These are phyloP conservation scores for Pythium monospermum DNA, from an alignment of 352 stramenopile genomes.

Conservation along the genomic window DNA sequence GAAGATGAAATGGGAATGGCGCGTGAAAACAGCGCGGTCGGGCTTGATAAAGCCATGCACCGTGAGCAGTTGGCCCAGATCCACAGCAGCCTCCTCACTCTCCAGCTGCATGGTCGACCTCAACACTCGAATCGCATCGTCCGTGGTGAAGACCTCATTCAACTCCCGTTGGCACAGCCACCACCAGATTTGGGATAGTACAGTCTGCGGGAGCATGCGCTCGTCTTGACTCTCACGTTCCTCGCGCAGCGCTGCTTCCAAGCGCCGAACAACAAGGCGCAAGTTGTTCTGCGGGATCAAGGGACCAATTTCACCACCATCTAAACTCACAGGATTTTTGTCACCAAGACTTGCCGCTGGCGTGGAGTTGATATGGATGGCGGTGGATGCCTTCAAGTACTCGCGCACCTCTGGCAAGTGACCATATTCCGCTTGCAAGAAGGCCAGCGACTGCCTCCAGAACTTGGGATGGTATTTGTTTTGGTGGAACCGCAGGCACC, in stretches of 20 bases:
- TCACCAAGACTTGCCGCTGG: too few relatives aligned
- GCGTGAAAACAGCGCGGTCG: conserved; percentile 7
- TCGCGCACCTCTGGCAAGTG: conserved; percentile 26
- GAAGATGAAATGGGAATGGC: conserved; percentile 14
- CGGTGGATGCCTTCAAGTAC: conserved; percentile 18
- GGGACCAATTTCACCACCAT: too few relatives aligned
- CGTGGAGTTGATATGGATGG: too few relatives aligned
- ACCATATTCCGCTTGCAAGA: conserved; percentile 23
- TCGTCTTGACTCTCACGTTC: too few relatives aligned
- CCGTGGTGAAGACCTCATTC: conserved; percentile 12
- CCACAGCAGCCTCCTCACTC: conserved; percentile 8
- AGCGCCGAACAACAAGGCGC: conserved; percentile 1
- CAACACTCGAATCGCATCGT: conserved; percentile 14
- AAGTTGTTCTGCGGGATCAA: too few relatives aligned
- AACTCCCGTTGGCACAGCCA: not conserved
- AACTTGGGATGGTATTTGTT: conserved; percentile 27
- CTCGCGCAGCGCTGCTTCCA: conserved; percentile 7
- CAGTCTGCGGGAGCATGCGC: too few relatives aligned
- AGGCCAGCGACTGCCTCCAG: conserved; percentile 28
- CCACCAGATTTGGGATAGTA: conserved; percentile 2
- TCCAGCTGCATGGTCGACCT: conserved; percentile 3
- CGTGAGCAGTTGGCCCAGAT: conserved; percentile 10
- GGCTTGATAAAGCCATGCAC: conserved; percentile 11
- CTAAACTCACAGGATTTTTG: too few relatives aligned
- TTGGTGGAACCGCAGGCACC: conserved; percentile 34